These are phyloP conservation scores for Graphiopsis chlorocephala DNA, from an alignment of 2,329 filamentous ascomycete species.

Conservation along the genomic window DNA sequence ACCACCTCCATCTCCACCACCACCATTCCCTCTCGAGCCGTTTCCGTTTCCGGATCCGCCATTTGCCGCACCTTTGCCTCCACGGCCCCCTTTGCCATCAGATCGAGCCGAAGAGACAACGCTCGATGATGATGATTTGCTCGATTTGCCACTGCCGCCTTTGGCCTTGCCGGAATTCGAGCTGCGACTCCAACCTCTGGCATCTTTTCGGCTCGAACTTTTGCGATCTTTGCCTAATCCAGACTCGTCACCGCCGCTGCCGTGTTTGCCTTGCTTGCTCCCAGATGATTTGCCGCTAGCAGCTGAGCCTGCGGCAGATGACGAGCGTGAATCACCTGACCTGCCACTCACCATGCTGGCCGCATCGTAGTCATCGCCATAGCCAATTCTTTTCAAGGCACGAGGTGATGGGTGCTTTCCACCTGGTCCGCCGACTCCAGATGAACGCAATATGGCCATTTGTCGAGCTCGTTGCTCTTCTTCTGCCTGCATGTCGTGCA, in stretches of 20 bases:
- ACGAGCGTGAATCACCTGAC: background rate
- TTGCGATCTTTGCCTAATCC: background rate
- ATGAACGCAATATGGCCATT: background rate
- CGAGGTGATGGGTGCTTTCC: background rate
- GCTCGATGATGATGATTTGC: background rate
- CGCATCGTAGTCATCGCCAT: background rate
- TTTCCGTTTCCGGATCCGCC: background rate
- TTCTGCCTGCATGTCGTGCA: conserved; percentile 4
- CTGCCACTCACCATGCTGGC: background rate
- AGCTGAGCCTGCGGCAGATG: background rate
- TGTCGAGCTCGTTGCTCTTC: background rate
- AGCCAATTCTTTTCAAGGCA: background rate
- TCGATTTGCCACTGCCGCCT: background rate
- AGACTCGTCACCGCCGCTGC: background rate
- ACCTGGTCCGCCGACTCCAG: background rate
- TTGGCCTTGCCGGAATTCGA: background rate
- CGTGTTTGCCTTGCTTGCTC: background rate
- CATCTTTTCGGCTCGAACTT: background rate
- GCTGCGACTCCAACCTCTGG: background rate
- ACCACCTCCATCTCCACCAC: background rate
- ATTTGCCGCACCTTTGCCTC: background rate
- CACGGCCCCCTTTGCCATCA: background rate
- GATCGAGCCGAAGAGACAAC: background rate
- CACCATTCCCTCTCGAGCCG: background rate
- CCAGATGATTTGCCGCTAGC: background rate